phyloP scores from a whole-genome alignment of 148 eudicot species.

The Diospyros lotus region DNA sequence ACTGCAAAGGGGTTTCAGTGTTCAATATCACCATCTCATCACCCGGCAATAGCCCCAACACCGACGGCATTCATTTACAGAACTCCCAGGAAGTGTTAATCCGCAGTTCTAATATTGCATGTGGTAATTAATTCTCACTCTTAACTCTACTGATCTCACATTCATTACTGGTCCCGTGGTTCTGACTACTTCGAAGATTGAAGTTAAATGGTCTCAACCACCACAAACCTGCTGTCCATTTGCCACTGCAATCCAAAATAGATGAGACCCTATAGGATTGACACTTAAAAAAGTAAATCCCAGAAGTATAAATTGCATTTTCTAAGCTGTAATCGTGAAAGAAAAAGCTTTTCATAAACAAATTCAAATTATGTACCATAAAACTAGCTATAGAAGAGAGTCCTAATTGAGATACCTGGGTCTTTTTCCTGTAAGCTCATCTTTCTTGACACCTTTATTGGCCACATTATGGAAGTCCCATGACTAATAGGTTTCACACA shows the following conservation, averaged over 20 bases:
- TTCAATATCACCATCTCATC: slow-evolving; percentile 52
- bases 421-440: slow-evolving; percentile 7
- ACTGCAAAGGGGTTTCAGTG: slow-evolving; percentile 68
- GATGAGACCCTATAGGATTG: too few relatives aligned
- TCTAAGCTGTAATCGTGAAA: too few relatives aligned
- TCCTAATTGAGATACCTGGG: not conserved
- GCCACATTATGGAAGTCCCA: slow-evolving; percentile 2
- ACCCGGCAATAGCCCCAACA: slow-evolving; percentile 95
- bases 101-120: slow-evolving; percentile 61
- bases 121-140: slow-evolving; percentile 46
- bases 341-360: too few relatives aligned
- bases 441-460: not conserved
- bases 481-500: slow-evolving; percentile 8
- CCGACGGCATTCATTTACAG: slow-evolving; percentile 91
- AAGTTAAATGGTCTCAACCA: not conserved
- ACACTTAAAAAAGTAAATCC: too few relatives aligned
- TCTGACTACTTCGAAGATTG: not conserved
- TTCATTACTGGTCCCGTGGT: not conserved
- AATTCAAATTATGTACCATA: too few relatives aligned
- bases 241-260: not conserved
- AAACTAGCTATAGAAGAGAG: too few relatives aligned
- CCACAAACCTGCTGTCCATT: not conserved
- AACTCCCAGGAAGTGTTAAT: slow-evolving; percentile 77
- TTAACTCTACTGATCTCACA: not conserved
- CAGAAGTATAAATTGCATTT: too few relatives aligned